Evolutionary conservation across 371 early-diverging fungal genomes (phyloP).

Genomic region (Vairimorpha necatrix): DNA sequence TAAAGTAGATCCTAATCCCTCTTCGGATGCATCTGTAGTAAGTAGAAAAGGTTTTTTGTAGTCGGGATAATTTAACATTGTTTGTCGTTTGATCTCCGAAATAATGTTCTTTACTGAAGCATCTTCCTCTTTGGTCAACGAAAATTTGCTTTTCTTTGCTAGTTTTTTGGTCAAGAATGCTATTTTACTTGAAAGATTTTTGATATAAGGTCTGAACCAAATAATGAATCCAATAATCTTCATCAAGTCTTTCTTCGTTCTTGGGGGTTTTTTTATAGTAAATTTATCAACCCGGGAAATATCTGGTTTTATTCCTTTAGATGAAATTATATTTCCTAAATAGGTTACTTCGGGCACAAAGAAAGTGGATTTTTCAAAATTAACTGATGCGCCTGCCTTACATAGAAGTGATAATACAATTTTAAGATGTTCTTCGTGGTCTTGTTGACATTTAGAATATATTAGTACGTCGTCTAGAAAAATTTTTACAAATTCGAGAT

Average conservation of each 20-base stretch:
- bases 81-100: not conserved
- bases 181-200: not conserved
- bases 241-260: not conserved
- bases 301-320: conserved; percentile 21
- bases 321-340: conserved; percentile 13
- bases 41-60: not conserved
- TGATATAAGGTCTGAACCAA: conserved; percentile 16
- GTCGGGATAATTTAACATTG: not conserved
- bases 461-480: not conserved
- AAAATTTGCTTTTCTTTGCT: not conserved
- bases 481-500: not conserved
- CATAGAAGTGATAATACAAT: not conserved
- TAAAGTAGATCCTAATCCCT: not conserved
- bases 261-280: not conserved
- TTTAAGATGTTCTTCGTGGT: not conserved
- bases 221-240: conserved; percentile 9
- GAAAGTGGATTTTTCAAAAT: conserved; percentile 29
- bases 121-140: not conserved
- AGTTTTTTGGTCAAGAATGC: not conserved
- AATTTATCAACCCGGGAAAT: not conserved
- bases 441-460: not conserved
- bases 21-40: not conserved
- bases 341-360: conserved; percentile 12
- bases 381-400: not conserved
- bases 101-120: not conserved